Conservation (phyloP, 148 eudicot species). For the Diospyros kaki region DNA sequence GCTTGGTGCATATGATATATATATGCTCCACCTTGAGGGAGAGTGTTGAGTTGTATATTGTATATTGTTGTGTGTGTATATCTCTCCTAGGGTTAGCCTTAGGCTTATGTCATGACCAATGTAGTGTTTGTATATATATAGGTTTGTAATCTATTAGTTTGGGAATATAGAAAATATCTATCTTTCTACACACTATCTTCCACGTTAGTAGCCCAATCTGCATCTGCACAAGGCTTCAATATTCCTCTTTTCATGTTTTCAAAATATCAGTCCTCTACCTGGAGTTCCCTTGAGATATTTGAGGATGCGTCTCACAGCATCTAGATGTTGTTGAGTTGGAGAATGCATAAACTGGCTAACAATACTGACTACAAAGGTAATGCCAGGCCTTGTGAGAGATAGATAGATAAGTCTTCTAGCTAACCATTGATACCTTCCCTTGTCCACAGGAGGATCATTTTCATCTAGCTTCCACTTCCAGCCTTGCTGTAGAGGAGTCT, state of each 20-base stretch:
- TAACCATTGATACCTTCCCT: slow-evolving; percentile 2
- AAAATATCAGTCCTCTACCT: neutral
- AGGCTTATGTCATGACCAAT: no score
- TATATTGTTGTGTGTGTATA: no score
- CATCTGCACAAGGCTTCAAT: slow-evolving; percentile 2
- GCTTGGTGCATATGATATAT: no score
- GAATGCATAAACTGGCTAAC: slow-evolving; percentile 5
- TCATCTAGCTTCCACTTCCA: neutral
- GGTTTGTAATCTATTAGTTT: no score
- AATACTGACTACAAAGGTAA: neutral
- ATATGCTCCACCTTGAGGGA: no score
- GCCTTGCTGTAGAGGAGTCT: neutral
- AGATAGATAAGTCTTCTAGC: neutral
- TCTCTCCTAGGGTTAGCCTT: no score
- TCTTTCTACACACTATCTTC: neutral
- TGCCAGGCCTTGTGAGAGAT: neutral
- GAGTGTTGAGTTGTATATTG: no score
- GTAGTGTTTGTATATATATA: no score
- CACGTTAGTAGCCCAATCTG: neutral
- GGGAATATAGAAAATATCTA: no score
- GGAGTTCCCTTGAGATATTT: neutral
- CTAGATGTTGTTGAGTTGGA: slow-evolving; percentile 1
- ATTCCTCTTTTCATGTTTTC: neutral
- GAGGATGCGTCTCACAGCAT: neutral
- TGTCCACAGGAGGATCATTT: neutral